phyloP scores from a whole-genome alignment of 2,329 filamentous ascomycete genomes.

The Thelonectria discophora region DNA sequence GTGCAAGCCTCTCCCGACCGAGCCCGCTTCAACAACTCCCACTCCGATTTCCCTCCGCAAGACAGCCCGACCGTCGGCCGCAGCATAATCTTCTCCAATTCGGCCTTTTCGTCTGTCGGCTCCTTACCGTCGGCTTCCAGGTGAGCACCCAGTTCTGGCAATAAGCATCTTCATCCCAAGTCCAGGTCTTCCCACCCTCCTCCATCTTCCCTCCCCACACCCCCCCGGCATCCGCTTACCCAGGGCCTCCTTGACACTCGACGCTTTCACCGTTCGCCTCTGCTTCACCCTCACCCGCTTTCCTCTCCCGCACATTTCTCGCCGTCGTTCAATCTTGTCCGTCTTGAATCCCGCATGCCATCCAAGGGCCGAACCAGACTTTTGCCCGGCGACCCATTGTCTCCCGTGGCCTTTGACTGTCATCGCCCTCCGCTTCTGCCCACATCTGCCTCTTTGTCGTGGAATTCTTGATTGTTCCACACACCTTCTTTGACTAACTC shows the following conservation, averaged over 20 bases:
- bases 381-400: slow-evolving; percentile 39
- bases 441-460: slow-evolving; percentile 39
- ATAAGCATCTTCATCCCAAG: slow-evolving; percentile 32
- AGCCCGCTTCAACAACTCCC: slow-evolving; percentile 28
- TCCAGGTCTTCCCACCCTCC: slow-evolving; percentile 29
- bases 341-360: slow-evolving; percentile 23
- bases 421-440: slow-evolving; percentile 22
- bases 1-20: slow-evolving; percentile 22
- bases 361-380: slow-evolving; percentile 29
- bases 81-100: slow-evolving; percentile 40
- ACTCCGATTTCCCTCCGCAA: slow-evolving; percentile 43
- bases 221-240: slow-evolving; percentile 34
- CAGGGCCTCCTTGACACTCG: slow-evolving; percentile 35
- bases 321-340: slow-evolving; percentile 23
- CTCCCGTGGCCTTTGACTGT: slow-evolving; percentile 34
- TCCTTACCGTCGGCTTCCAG: slow-evolving; percentile 40
- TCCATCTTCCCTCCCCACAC: slow-evolving; percentile 29
- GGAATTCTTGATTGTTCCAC: slow-evolving; percentile 32
- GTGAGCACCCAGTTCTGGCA: slow-evolving; percentile 32
- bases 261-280: slow-evolving; percentile 36
- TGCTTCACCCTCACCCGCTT: slow-evolving; percentile 39
- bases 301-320: slow-evolving; percentile 35
- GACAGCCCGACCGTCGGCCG: slow-evolving; percentile 59
- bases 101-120: slow-evolving; percentile 34
- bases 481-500: slow-evolving; percentile 31